Base-by-base conservation (phyloP, 345 rosid genomes). In the Hibiscus syriacus region DNA sequence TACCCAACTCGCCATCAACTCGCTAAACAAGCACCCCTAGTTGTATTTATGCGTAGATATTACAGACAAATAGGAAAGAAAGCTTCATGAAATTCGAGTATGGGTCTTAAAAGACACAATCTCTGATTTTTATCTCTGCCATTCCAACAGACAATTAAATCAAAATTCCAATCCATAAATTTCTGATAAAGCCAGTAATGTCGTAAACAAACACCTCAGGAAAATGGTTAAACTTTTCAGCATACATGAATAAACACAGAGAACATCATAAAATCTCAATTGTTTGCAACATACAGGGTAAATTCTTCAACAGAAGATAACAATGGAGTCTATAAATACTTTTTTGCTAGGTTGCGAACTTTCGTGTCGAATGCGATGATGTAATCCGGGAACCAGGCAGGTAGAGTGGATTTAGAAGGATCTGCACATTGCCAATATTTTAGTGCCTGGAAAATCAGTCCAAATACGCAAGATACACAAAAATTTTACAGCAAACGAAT, bases 321-420 rank as follows among this genome's bases (percentile, higher is more conserved):
- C 3, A 3, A 71, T 48, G 30, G 16, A 22, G 29, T 64, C 81
- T 84, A 95, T 6, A 92, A 78, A 74, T 95, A 90, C 69, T 95
- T 95, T 73, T 98, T 92, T 57, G 97, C 98, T 52, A 90, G 97
- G 0, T 90, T 90, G 0, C 99, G 96, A 12, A 92, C 96, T 80
- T 95, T 90, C 17, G 98, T 90, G 73, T 95, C 96, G 22, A 95
- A 84, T 92, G 97, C 13, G 99, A 78, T 7, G 96, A 90, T 27
- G 94, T 64, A 5, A 95, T 84, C 74, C 96, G 89, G 70, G 98
- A 92, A 59, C 99, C 97, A 0, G 97, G 98, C 72, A 95, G 73
- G 74, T 90, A 92, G 25, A 92, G 86, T 0, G 98, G 99, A 76
- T 95, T 92, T 48, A 88, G 91, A 83, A 95, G 90, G 48, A 74